Evolutionary conservation across 2,329 filamentous ascomycete species (phyloP).

Genomic region (Trichoderma afroharzianum): DNA sequence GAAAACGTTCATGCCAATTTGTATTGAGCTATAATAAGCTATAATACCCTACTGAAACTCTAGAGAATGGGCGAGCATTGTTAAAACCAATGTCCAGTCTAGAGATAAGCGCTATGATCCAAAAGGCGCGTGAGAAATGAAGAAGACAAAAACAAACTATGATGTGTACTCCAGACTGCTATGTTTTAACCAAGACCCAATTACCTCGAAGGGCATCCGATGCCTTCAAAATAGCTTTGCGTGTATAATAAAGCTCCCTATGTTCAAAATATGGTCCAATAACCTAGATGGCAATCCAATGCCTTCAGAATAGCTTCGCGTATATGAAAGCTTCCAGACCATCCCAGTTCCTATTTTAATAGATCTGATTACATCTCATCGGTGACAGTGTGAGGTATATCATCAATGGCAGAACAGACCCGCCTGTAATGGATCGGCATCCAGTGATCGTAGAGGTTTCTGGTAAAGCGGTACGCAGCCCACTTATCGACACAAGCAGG

Average conservation of each 20-base stretch:
- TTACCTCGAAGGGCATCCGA: not conserved
- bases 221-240: not conserved
- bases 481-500: not conserved
- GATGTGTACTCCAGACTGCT: not conserved
- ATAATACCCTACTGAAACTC: not conserved
- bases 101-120: not conserved
- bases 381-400: not conserved
- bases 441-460: slow-evolving; percentile 14
- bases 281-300: not conserved
- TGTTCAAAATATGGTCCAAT: not conserved
- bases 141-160: not conserved
- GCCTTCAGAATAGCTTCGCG: not conserved
- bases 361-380: not conserved
- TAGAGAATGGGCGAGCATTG: not conserved
- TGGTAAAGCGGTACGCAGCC: slow-evolving; percentile 11
- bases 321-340: not conserved
- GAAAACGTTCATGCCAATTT: not conserved
- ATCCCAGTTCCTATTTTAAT: not conserved
- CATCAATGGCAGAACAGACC: slow-evolving; percentile 17
- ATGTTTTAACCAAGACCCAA: not conserved
- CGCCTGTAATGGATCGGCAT: slow-evolving; percentile 13
- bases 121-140: not conserved
- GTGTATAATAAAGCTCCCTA: not conserved
- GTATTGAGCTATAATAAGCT: not conserved
- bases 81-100: not conserved